These are phyloP conservation scores for Myxozyma neotropica DNA, from an alignment of 805 yeast genomes.

Conservation along the genomic window DNA sequence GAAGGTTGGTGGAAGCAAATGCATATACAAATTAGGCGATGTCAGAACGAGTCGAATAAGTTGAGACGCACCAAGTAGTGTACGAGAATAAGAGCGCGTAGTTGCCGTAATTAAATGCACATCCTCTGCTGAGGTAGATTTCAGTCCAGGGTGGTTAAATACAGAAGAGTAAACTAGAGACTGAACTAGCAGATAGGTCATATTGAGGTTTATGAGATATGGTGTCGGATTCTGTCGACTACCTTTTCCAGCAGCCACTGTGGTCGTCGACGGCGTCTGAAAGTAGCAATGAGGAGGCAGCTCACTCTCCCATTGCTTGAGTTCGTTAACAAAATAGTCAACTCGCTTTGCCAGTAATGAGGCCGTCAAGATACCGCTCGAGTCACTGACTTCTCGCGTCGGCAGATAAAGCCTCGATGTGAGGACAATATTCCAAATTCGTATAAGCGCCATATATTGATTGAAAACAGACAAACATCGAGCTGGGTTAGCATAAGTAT, in stretches of 20 bases:
- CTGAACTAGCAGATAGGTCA: conserved; percentile 16
- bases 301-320: conserved; percentile 13
- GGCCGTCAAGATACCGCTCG: not conserved
- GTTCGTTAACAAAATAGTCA: conserved; percentile 6
- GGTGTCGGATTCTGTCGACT: conserved; percentile 9
- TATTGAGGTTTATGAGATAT: conserved; percentile 13
- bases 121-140: not conserved
- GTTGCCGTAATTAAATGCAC: not conserved
- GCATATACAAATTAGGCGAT: not conserved
- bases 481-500: conserved; percentile 8
- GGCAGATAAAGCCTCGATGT: conserved; percentile 8
- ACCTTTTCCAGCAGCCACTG: not conserved
- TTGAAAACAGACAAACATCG: conserved; percentile 19
- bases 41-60: conserved; percentile 5
- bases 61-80: conserved; percentile 3
- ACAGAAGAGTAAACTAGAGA: conserved; percentile 13
- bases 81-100: not conserved
- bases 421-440: conserved; percentile 15
- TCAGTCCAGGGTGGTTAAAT: conserved; percentile 7
- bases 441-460: conserved; percentile 9
- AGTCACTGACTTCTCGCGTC: not conserved
- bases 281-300: conserved; percentile 14
- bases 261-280: not conserved
- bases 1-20: conserved; percentile 16
- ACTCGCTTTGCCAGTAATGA: not conserved